phyloP scores from a whole-genome alignment of 371 early-diverging fungal genomes.

The Mucor plumbeus region DNA sequence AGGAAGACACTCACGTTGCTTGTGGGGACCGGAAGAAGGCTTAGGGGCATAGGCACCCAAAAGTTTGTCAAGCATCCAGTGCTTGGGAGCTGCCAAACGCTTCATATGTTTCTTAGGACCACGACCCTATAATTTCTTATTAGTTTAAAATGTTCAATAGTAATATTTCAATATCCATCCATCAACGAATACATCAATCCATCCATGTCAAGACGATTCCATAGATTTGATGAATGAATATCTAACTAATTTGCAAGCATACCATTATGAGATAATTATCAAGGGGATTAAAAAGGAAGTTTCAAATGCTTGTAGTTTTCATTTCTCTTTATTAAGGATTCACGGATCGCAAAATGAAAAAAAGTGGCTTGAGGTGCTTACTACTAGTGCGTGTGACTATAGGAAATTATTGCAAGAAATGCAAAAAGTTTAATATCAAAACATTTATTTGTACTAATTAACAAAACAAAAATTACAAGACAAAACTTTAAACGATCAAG shows the following conservation, averaged over 20 bases:
- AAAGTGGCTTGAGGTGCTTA: not conserved
- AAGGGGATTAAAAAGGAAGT: slow-evolving; percentile 37
- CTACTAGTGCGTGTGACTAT: not conserved
- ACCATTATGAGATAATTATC: slow-evolving; percentile 43
- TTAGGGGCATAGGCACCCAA: slow-evolving; percentile 89
- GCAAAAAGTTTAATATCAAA: not conserved
- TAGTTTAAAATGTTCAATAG: not conserved
- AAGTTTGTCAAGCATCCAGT: slow-evolving; percentile 99
- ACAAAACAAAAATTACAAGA: too few species aligned
- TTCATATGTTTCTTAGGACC: slow-evolving; percentile 99
- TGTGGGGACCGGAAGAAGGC: slow-evolving; percentile 99
- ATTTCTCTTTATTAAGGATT: not conserved
- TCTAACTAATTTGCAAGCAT: not conserved
- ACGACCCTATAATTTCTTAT: slow-evolving; percentile 74
- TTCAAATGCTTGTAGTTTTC: slow-evolving; percentile 1
- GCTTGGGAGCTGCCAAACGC: slow-evolving; percentile 99
- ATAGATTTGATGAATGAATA: not conserved
- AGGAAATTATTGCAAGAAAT: not conserved
- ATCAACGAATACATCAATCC: slow-evolving; percentile 16
- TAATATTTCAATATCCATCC: slow-evolving; percentile 26
- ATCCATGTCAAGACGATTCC: not conserved
- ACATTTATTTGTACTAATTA: not conserved
- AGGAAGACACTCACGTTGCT: slow-evolving; percentile 99
- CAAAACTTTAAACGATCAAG: too few species aligned
- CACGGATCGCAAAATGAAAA: not conserved